Base-by-base conservation (phyloP, 1,139 yeast species). In the Sugiyamaella paludigena region DNA sequence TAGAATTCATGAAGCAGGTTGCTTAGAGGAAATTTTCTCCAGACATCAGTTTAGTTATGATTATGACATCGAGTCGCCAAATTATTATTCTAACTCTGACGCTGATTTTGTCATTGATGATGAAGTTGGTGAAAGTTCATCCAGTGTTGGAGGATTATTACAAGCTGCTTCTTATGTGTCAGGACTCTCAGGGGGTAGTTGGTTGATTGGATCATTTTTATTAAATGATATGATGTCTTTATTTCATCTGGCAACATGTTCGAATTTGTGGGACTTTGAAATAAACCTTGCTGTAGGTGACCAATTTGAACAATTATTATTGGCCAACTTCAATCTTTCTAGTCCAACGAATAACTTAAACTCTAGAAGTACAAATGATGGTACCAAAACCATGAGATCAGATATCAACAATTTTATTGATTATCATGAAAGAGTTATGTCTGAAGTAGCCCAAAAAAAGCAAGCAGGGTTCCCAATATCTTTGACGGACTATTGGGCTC, bases 401-500 rank as follows among this genome's bases (percentile, higher is more conserved):
- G 45, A 42, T 19, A 35, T 75, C 85, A 0, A 31, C 13, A 33
- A 45, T 67, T 85, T 77, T 58, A 69, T 72, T 7, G 84, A 85
- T 63, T 54, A 52, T 36, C 53, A 52, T 36, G 47, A 45, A 30
- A 48, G 50, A n/a, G 42, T 54, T n/a, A 47, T 50, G 30, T 39
- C 45, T 43, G 82, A 80, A 43, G 67, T 83, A 12, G 69, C 72
- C n/a, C 77, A 61, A 27, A 87, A 87, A 62, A 69, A 72, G 50
- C 69, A 77, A 31, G 91, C 92, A 1, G 95, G 95, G 1, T 87
- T 75, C 63, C 80, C 81, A 15, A 70, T 80, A 24, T 77, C 88
- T 7, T 58, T 87, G 48, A 84, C 95, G 10, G 96, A 87, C 70
- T 76, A 84, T 47, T 87, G 95, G 95, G 95, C 94, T n/a, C 75